A percentile compares a stretch with the other conserved stretches of the same genome.
Conservation (phyloP, 2,329 filamentous ascomycete genomes). For the Pestalotiopsis sp. region DNA sequence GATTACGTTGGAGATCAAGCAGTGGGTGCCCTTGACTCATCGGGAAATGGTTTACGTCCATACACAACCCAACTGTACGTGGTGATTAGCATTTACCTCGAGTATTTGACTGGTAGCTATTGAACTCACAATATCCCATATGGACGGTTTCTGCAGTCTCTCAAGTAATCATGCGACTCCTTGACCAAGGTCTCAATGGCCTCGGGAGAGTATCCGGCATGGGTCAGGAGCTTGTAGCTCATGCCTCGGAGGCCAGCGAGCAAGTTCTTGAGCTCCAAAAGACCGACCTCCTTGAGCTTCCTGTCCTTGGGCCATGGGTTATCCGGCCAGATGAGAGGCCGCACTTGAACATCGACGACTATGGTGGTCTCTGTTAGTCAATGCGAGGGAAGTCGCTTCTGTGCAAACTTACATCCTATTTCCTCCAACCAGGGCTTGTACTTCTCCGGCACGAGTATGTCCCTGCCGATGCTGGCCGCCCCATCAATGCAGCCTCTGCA, state of each 20-base stretch:
- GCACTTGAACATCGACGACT: neutral
- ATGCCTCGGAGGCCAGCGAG: neutral
- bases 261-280: neutral
- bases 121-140: neutral
- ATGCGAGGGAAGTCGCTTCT: neutral
- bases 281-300: neutral
- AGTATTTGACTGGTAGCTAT: neutral
- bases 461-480: neutral
- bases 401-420: neutral
- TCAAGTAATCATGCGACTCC: neutral
- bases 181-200: neutral
- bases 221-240: neutral
- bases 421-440: constrained; percentile 6
- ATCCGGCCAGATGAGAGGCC: neutral
- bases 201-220: neutral
- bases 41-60: neutral
- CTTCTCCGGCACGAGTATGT: neutral
- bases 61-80: neutral
- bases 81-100: too few species aligned
- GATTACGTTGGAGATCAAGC: neutral
- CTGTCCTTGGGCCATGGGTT: constrained; percentile 1
- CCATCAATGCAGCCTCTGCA: neutral
- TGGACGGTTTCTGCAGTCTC: neutral
- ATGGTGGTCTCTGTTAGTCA: neutral
- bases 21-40: neutral